Evolutionary conservation across 768 basidiomycete genomes (phyloP).

Genomic region (Coprinellus aureogranulatus): DNA sequence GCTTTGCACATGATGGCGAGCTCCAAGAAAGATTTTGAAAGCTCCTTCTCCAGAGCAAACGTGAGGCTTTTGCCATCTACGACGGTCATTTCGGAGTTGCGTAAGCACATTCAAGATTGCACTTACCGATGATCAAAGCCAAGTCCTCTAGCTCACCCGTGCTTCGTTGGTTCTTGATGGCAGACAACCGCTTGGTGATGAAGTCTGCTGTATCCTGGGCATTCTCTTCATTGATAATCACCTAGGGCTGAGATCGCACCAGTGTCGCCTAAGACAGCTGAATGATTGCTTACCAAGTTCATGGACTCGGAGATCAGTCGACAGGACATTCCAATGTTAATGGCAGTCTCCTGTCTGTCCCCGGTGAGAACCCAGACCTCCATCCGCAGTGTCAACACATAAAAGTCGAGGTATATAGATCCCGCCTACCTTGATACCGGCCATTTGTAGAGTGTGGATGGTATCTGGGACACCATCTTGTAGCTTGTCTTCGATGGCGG

Average conservation of each 20-base stretch:
- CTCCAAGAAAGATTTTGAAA: conserved; percentile 88
- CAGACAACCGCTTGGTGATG: conserved; percentile 81
- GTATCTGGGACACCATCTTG: conserved; percentile 99
- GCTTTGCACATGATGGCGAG: conserved; percentile 98
- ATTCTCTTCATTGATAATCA: conserved; percentile 91
- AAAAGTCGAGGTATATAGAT: conserved; percentile 6
- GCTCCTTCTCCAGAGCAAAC: conserved; percentile 90
- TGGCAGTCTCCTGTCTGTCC: conserved; percentile 97
- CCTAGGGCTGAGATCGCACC: conserved; percentile 41
- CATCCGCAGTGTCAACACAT: not conserved
- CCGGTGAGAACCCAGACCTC: conserved; percentile 98
- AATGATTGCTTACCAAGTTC: conserved; percentile 72
- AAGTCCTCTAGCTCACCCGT: conserved; percentile 93
- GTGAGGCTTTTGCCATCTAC: conserved; percentile 92
- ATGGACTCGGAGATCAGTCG: conserved; percentile 96
- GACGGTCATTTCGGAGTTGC: conserved; percentile 11
- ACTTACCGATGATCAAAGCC: conserved; percentile 87
- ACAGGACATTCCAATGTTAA: conserved; percentile 98
- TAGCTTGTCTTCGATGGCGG: conserved; percentile 97
- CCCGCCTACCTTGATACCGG: conserved; percentile 79
- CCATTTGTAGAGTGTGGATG: conserved; percentile 96
- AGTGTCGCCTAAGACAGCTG: not conserved
- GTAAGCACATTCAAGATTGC: not conserved
- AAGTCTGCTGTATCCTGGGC: conserved; percentile 81
- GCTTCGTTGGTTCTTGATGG: conserved; percentile 90